Evolutionary conservation across 1,284 basidiomycete genomes (phyloP), one percentile per base, ranked within the genome.

Genomic region (Paramarasmius palmivorus): DNA sequence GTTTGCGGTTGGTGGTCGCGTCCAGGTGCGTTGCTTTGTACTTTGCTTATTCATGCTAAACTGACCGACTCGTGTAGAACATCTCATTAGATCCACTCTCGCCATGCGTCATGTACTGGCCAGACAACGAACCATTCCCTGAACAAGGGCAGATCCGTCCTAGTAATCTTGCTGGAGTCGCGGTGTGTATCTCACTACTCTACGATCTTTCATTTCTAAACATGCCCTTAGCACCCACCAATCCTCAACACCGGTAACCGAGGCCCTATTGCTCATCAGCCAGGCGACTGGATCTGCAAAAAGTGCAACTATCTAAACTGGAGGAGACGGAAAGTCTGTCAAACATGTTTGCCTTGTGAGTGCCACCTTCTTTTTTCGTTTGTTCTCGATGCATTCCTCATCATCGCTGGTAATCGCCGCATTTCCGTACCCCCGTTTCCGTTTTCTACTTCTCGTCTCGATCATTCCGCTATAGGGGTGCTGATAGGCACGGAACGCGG

Each of bases 241-340:
- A 92, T 94, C 65, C 75, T 94, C 61, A 94, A 94, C 66, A 94
- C 92, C 0, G 92, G 92, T 8, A 94, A 93, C 68, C 81, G 86
- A 53, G 92, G 92, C 23, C 92, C 92, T 3, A 93, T 93, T 52
- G 74, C 77, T 51, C 77, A 81, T 65, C 92, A 94, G 76, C 90
- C 92, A 2, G 92, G 92, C n/a, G 92, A 94, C 72, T 94, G 92
- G 92, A 77, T 91, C 54, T 94, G 92, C 70, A 75, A 79, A 54
- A 88, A 86, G 65, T 93, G 92, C 68, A 86, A 87, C 63, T 92
- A 92, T 70, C 69, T 91, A 59, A 93, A 94, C 67, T 94, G 92
- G 92, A 76, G 92, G 56, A 73, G 92, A 51, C 74, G 92, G 48
- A 91, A 92, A 68, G 90, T 93, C 52, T 94, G 92, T 74, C 90